These are phyloP conservation scores for Chloris gayana DNA, from an alignment of 176 grass and related monocot species.

Conservation along the genomic window DNA sequence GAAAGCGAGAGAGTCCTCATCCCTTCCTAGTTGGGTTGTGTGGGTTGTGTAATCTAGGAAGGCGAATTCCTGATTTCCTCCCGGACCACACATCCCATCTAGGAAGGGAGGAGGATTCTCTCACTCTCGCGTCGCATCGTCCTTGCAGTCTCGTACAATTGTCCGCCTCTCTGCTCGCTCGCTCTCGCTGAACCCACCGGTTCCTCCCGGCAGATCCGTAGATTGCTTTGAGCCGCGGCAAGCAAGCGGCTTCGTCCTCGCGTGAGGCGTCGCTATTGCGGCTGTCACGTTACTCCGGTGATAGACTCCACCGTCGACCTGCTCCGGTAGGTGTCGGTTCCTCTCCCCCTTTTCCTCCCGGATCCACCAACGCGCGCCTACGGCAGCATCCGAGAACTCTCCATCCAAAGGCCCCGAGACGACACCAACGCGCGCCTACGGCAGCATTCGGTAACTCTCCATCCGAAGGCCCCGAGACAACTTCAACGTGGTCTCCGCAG, in stretches of 20 bases:
- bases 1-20: too few species aligned
- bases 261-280: background rate
- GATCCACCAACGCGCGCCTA: background rate
- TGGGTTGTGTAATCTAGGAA: too few species aligned
- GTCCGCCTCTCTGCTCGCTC: background rate
- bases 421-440: too few species aligned
- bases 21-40: too few species aligned
- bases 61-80: too few species aligned
- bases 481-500: background rate
- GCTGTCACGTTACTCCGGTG: too few species aligned
- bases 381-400: background rate
- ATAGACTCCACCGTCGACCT: background rate
- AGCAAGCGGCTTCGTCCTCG: background rate
- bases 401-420: too few species aligned
- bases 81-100: too few species aligned
- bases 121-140: too few species aligned
- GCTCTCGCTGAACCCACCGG: background rate
- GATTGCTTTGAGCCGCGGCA: background rate
- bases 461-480: background rate
- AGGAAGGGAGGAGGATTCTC: too few species aligned
- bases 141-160: too few species aligned
- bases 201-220: conserved; percentile 12
- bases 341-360: background rate
- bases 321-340: background rate
- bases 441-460: too few species aligned